phyloP scores from a whole-genome alignment of 176 grass and related monocot species.

The Phyllostachys edulis region DNA sequence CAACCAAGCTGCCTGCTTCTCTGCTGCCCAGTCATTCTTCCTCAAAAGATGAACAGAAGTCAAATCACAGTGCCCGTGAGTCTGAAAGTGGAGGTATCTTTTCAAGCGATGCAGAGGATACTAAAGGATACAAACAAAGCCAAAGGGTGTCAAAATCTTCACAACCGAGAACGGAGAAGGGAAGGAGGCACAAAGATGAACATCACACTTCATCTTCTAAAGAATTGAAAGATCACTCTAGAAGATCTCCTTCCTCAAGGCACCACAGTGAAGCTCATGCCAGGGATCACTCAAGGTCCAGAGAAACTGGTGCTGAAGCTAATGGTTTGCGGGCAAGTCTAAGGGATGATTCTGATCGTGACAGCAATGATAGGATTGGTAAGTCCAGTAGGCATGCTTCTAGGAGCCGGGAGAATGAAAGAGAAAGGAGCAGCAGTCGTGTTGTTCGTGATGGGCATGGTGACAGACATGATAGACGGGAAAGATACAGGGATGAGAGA shows the following conservation, averaged over 20 bases:
- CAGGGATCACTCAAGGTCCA: constrained; percentile 40
- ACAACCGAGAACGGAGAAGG: constrained; percentile 22
- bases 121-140: constrained; percentile 6
- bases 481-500: constrained; percentile 42
- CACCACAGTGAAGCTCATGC: constrained; percentile 23
- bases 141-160: constrained; percentile 31
- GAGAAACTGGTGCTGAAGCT: constrained; percentile 10
- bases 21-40: not conserved
- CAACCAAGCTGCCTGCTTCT: not conserved
- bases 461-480: constrained; percentile 41
- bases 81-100: not conserved
- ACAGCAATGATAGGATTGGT: constrained; percentile 32
- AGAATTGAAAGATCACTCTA: constrained; percentile 37
- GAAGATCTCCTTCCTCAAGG: constrained; percentile 28
- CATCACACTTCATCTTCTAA: constrained; percentile 5
- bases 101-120: constrained; percentile 21
- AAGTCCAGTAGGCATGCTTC: constrained; percentile 23
- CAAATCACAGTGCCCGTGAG: not conserved
- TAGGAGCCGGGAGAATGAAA: constrained; percentile 34
- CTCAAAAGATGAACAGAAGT: constrained; percentile 1
- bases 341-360: constrained; percentile 37
- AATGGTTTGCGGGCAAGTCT: constrained; percentile 34
- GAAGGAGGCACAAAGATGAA: constrained; percentile 24
- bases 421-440: constrained; percentile 45
- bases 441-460: constrained; percentile 29